A percentile compares a stretch with the other conserved stretches of the same genome.
These are phyloP conservation scores for Aeminium ludgeri DNA, from an alignment of 495 filamentous ascomycete genomes.

Conservation along the genomic window DNA sequence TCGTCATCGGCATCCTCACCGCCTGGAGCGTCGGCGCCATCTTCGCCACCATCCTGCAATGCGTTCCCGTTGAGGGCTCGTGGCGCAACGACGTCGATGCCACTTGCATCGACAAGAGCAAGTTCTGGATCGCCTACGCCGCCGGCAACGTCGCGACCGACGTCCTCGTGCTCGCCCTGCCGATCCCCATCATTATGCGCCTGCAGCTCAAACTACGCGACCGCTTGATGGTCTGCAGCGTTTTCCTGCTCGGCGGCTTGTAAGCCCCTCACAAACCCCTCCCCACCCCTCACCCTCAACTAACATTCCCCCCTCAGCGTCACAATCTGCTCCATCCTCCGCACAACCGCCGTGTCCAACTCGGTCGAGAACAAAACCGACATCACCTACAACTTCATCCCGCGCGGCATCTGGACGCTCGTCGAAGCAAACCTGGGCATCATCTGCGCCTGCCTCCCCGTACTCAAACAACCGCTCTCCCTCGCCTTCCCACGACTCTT, in stretches of 20 bases:
- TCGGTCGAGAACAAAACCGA: neutral
- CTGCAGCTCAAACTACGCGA: constrained; percentile 1
- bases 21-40: neutral
- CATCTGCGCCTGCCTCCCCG: constrained; percentile 6
- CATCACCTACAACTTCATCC: constrained; percentile 3
- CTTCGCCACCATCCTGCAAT: constrained; percentile 3
- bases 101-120: neutral
- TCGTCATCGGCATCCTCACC: neutral
- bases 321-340: neutral
- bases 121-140: constrained; percentile 1
- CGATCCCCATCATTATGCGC: constrained; percentile 1
- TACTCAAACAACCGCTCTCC: neutral
- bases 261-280: neutral
- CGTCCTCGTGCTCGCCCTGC: constrained; percentile 2
- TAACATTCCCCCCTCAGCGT: neutral
- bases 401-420: constrained; percentile 9
- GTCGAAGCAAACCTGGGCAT: constrained; percentile 9
- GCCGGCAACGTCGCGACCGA: constrained; percentile 3
- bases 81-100: constrained; percentile 1
- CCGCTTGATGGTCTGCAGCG: constrained; percentile 1
- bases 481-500: no score
- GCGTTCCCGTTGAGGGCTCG: neutral
- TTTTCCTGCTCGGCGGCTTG: constrained; percentile 9
- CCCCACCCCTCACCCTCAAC: neutral
- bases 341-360: neutral